phyloP scores from a whole-genome alignment of 2,329 filamentous ascomycete species.

The Microdochium bolleyi region DNA sequence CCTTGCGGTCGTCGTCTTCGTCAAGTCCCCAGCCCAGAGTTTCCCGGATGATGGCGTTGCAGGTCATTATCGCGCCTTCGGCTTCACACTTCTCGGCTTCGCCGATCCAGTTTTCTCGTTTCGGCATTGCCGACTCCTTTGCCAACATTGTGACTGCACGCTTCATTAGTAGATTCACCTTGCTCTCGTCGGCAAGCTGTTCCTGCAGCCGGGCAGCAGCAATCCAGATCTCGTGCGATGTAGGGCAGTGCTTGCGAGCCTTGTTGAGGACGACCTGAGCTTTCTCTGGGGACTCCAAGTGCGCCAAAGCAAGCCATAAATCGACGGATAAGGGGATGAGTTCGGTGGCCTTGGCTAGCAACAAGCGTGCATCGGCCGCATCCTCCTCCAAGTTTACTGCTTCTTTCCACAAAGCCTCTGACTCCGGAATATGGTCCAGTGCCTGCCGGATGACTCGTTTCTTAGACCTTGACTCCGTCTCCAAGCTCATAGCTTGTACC shows the following conservation, averaged over 20 bases:
- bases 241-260: constrained; percentile 87
- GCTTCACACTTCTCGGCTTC: constrained; percentile 94
- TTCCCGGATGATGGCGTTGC: constrained; percentile 81
- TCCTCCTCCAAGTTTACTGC: constrained; percentile 93
- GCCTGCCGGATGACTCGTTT: constrained; percentile 91
- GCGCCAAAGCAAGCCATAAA: constrained; percentile 87
- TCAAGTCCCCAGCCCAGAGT: constrained; percentile 90
- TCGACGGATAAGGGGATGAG: constrained; percentile 91
- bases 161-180: constrained; percentile 81
- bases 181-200: constrained; percentile 69
- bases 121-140: constrained; percentile 91
- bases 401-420: constrained; percentile 96
- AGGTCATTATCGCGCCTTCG: constrained; percentile 81
- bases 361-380: constrained; percentile 73
- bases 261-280: constrained; percentile 93
- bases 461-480: constrained; percentile 73
- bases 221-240: constrained; percentile 94
- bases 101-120: constrained; percentile 92
- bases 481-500: constrained; percentile 92
- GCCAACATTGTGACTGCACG: constrained; percentile 82
- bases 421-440: constrained; percentile 86
- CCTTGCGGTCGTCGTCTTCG: constrained; percentile 92
- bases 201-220: constrained; percentile 87
- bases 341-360: constrained; percentile 91
- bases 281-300: constrained; percentile 81